Percentiles rank a stretch among this genome's conserved stretches.
phyloP scores from a whole-genome alignment of 1,139 yeast species.

The Scheffersomyces lignicola region DNA sequence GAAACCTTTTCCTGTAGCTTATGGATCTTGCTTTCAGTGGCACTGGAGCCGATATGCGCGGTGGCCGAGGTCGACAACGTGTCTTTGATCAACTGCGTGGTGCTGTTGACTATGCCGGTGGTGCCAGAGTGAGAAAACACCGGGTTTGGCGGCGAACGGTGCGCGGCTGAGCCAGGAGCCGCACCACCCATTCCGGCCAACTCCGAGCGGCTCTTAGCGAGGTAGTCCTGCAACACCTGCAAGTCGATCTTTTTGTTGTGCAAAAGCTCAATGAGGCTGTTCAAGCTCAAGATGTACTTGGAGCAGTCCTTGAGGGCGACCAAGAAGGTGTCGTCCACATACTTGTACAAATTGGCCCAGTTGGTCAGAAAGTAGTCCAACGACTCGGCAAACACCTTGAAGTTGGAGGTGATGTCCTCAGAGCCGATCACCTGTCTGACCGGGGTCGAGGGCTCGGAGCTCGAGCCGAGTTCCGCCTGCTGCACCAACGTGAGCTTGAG shows the following conservation, averaged over 20 bases:
- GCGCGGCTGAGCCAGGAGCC: constrained; percentile 12
- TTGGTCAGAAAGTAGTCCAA: constrained; percentile 50
- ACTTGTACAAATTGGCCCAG: constrained; percentile 49
- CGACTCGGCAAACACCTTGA: constrained; percentile 42
- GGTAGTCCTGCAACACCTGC: constrained; percentile 80
- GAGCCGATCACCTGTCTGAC: constrained; percentile 9
- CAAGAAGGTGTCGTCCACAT: constrained; percentile 77
- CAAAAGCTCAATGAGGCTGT: constrained; percentile 74
- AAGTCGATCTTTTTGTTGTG: constrained; percentile 91
- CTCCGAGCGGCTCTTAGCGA: constrained; percentile 68
- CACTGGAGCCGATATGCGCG: constrained; percentile 40
- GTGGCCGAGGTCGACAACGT: constrained; percentile 48
- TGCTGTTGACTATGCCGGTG: constrained; percentile 42
- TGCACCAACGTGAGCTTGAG: constrained; percentile 60
- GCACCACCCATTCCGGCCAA: constrained; percentile 49
- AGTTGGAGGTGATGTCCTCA: constrained; percentile 28
- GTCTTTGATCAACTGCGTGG: constrained; percentile 48
- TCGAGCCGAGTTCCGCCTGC: constrained; percentile 6
- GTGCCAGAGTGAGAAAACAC: constrained; percentile 16
- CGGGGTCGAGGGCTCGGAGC: neutral
- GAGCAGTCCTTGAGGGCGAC: constrained; percentile 85
- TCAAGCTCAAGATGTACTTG: constrained; percentile 76
- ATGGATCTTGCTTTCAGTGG: constrained; percentile 34
- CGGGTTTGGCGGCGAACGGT: constrained; percentile 34
- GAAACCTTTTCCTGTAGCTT: constrained; percentile 33